These are phyloP conservation scores for Athelia sp. DNA, from an alignment of 1,284 basidiomycete species.

Conservation along the genomic window DNA sequence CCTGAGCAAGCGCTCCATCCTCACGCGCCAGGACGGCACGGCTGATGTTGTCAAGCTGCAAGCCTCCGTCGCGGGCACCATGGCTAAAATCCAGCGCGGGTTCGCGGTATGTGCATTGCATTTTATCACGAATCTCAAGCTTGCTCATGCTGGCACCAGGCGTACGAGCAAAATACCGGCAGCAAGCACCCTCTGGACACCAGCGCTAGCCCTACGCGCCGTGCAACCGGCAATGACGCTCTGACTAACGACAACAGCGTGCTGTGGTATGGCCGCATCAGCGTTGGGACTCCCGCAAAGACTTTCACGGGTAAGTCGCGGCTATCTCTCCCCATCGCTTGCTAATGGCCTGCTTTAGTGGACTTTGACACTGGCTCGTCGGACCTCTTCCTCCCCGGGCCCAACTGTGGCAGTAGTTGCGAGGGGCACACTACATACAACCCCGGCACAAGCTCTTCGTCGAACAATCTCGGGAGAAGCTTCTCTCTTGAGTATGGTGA, in stretches of 20 bases:
- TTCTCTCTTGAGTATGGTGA: constrained; percentile 52
- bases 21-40: constrained; percentile 9
- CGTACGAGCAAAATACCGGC: constrained; percentile 14
- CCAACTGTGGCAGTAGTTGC: constrained; percentile 23
- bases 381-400: constrained; percentile 29
- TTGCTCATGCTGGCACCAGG: constrained; percentile 4
- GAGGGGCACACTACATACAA: constrained; percentile 29
- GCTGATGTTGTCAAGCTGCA: constrained; percentile 10
- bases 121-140: background rate
- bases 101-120: background rate
- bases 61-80: constrained; percentile 5
- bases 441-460: constrained; percentile 29
- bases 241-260: constrained; percentile 7
- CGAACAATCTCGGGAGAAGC: constrained; percentile 20
- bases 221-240: constrained; percentile 3
- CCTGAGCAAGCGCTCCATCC: constrained; percentile 11
- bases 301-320: constrained; percentile 7
- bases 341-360: constrained; percentile 18
- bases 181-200: constrained; percentile 6
- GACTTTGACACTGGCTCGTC: constrained; percentile 42
- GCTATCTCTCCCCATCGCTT: background rate
- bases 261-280: constrained; percentile 10
- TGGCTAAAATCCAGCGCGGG: constrained; percentile 9
- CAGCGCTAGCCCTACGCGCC: background rate
- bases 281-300: constrained; percentile 7